Percentiles rank a stretch among this genome's conserved stretches.
These are phyloP conservation scores for Blastobotrys elegans DNA, from an alignment of 1,139 yeast species.

Conservation along the genomic window DNA sequence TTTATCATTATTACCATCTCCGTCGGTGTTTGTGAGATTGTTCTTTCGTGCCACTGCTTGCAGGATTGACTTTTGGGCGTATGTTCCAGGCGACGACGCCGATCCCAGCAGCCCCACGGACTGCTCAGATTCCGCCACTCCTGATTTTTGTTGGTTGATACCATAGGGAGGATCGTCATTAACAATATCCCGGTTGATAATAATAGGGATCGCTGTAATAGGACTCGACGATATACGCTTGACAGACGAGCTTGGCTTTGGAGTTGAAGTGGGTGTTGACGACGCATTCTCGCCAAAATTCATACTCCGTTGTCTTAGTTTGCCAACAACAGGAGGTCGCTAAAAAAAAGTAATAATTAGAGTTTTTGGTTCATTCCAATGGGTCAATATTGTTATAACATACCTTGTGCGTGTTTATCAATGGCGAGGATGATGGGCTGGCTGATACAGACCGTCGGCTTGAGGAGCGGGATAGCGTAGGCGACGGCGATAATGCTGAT, in stretches of 20 bases:
- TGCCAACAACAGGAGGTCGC: slow-evolving; percentile 3
- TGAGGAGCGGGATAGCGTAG: background rate
- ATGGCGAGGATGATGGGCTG: background rate
- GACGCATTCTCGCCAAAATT: background rate
- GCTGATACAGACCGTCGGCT: background rate
- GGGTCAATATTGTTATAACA: too few relatives aligned
- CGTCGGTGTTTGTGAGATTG: background rate
- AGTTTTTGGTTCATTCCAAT: too few relatives aligned
- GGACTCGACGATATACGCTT: background rate
- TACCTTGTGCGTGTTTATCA: background rate
- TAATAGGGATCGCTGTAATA: background rate
- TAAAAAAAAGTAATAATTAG: background rate
- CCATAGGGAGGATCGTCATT: too few relatives aligned
- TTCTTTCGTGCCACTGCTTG: too few relatives aligned
- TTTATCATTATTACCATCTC: background rate
- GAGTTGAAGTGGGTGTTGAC: background rate
- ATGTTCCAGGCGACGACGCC: too few relatives aligned
- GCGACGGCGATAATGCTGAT: background rate
- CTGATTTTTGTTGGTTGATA: too few relatives aligned
- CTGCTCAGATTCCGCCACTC: too few relatives aligned
- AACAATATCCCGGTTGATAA: background rate
- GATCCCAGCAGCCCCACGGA: too few relatives aligned
- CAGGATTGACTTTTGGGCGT: too few relatives aligned
- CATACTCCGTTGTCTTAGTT: slow-evolving; percentile 4
- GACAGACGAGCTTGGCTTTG: background rate